Evolutionary conservation across 495 filamentous ascomycete species (phyloP).

Genomic region (Aspergillus asperescens): DNA sequence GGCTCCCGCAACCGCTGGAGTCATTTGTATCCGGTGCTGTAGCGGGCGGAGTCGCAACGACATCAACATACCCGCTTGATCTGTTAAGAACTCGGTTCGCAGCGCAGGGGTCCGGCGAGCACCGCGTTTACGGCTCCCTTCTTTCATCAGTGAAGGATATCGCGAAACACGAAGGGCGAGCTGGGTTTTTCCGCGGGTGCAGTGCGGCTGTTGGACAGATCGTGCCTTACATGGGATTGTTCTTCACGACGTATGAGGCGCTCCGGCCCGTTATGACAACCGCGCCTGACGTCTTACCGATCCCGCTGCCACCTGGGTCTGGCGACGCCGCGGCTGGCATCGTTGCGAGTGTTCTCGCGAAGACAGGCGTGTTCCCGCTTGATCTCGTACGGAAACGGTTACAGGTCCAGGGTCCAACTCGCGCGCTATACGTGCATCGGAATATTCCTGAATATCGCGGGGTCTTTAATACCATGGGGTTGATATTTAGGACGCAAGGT

Average conservation of each 20-base stretch:
- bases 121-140: conserved; percentile 71
- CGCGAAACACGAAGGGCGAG: conserved; percentile 60
- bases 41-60: conserved; percentile 76
- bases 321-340: conserved; percentile 79
- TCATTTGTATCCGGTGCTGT: conserved; percentile 75
- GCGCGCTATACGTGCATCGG: conserved; percentile 69
- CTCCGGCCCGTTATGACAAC: conserved; percentile 39
- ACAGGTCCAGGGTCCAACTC: conserved; percentile 90
- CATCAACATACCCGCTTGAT: conserved; percentile 86
- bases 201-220: conserved; percentile 77
- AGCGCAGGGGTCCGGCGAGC: conserved; percentile 67
- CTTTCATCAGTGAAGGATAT: conserved; percentile 65
- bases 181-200: conserved; percentile 83
- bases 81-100: conserved; percentile 92
- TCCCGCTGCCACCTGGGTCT: conserved; percentile 59
- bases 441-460: conserved; percentile 83
- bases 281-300: neutral
- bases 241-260: conserved; percentile 84
- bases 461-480: conserved; percentile 55
- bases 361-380: conserved; percentile 89
- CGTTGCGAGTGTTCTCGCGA: conserved; percentile 70
- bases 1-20: conserved; percentile 53
- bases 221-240: conserved; percentile 92
- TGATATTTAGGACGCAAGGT: conserved; percentile 70
- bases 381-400: conserved; percentile 89